Evolutionary conservation across 1,284 basidiomycete genomes (phyloP), one percentile per base, ranked within the genome.

Genomic region (Cryptococcus sp.): DNA sequence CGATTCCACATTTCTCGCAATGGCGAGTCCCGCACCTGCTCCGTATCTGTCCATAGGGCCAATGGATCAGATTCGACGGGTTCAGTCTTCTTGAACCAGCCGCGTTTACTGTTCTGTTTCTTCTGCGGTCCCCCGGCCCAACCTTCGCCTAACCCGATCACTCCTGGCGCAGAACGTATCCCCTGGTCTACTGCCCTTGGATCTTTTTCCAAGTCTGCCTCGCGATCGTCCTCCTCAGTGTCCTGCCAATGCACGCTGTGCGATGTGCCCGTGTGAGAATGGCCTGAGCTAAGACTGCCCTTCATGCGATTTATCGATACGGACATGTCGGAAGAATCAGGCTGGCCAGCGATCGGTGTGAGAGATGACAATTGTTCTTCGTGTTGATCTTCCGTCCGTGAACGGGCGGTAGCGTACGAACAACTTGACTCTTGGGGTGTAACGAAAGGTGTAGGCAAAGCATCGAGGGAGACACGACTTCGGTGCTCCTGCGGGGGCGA

Each of bases 131-230:
- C 71, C 35, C 72, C 68, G 11, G 70, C 70, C 74, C 74, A 76
- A 13, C 74, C 74, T 44, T 76, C 74, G 8, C 74, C 74, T 2
- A 76, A 51, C 5, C 72, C 72, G 2, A 72, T 60, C n/a, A 76
- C 67, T 8, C 72, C 74, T 5, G 70, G 69, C 46, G 64, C 60
- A 13, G 70, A 70, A 23, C 74, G 67, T 17, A 75, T 35, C 1
- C 52, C 50, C 1, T 59, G 61, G 42, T 75, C 67, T 1, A 64
- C 62, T 16, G 45, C 13, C 22, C 23, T 25, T 48, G 45, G 52
- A 45, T 42, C 22, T 16, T 40, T 17, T 39, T 41, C 40, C 44
- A 38, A 15, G 44, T 54, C 56, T 20, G 47, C 15, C 16, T 59
- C 61, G 5, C 35, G 25, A 41, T 52, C 42, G n/a, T 58, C 56